Base-by-base conservation (phyloP, 2,329 filamentous ascomycete species). In the Aspergillus sp. region DNA sequence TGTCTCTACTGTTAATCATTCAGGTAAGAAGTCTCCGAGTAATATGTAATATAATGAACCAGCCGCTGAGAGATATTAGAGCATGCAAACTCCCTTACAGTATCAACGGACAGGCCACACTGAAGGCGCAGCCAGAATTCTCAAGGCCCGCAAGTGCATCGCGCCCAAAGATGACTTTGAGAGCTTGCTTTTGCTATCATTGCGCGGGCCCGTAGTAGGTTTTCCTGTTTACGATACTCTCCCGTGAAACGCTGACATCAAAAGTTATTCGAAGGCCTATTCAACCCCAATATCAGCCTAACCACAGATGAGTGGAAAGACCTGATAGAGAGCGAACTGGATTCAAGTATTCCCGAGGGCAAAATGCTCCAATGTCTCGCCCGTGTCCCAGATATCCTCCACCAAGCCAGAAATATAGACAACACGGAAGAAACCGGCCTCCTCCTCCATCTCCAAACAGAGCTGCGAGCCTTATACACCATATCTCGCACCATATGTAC, bases 231-330 rank as follows among this genome's bases (percentile, higher is more conserved):
- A 24, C 23, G 23, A 24, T 7, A 24, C 23, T 7, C 6, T 24
- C 23, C 23, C 23, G 6, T 24, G 23, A 24, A 7, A 7, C 23
- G 23, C 23, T 24, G 23, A 24, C 23, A 24, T 35, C 33, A 3
- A 35, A 8, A 74, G 70, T 59, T 76, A 7, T 72, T 76, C 47
- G 73, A 76, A 58, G 70, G 68, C 1, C 47, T 75, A 9, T 68
- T 70, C 56, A 74, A 74, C 39, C 56, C 67, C 4, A 66, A 61
- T 23, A 76, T 76, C 21, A 55, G 66, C 6, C 66, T 76, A 6
- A 68, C 57, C 1, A 53, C 62, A 7, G 50, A 66, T 15, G 72
- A 76, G 58, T 77, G 74, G 74, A 63, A 67, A 19, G 52, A 54
- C 15, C 65, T 76, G 2, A 66, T 74, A 15, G 63, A 54, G n/a